Evolutionary conservation across 208 protist species (phyloP).

Genomic region (Acanthamoeba polyphaga): DNA sequence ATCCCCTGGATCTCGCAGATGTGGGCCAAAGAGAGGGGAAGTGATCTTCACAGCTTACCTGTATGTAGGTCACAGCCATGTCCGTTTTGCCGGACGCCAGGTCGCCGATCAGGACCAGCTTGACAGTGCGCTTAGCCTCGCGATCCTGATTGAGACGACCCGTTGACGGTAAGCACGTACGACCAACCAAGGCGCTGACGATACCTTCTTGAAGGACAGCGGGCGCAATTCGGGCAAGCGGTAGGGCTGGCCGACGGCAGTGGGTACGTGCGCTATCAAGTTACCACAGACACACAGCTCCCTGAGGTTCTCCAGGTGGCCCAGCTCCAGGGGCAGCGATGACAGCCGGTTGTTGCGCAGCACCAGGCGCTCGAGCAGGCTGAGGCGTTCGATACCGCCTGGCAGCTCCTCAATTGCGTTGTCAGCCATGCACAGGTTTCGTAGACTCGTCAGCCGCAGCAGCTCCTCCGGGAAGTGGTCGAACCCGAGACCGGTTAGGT

Average conservation of each 20-base stretch:
- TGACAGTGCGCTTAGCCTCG: neutral
- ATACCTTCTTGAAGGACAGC: neutral
- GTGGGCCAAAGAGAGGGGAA: too few relatives aligned
- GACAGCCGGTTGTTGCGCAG: neutral
- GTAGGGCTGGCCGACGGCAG: neutral
- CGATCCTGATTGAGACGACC: neutral
- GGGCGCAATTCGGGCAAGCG: neutral
- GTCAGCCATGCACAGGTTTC: neutral
- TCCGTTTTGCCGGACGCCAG: neutral
- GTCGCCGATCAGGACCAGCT: neutral
- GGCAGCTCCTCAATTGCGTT: neutral
- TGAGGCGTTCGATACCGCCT: neutral
- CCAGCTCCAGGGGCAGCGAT: neutral
- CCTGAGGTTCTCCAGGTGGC: neutral
- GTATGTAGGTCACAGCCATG: slow-evolving; percentile 8
- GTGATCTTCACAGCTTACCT: neutral
- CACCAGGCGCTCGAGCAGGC: neutral
- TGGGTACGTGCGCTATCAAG: neutral
- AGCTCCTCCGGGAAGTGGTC: slow-evolving; percentile 1
- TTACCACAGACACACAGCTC: neutral
- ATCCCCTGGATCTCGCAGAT: too few relatives aligned
- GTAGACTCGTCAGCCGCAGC: neutral
- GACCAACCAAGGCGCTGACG: too few relatives aligned
- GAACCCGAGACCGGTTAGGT: neutral
- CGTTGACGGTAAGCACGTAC: too few relatives aligned